Evolutionary conservation across 805 yeast genomes (phyloP), one percentile per base, ranked within the genome.

Genomic region (Diddensiella caesifluorescens): DNA sequence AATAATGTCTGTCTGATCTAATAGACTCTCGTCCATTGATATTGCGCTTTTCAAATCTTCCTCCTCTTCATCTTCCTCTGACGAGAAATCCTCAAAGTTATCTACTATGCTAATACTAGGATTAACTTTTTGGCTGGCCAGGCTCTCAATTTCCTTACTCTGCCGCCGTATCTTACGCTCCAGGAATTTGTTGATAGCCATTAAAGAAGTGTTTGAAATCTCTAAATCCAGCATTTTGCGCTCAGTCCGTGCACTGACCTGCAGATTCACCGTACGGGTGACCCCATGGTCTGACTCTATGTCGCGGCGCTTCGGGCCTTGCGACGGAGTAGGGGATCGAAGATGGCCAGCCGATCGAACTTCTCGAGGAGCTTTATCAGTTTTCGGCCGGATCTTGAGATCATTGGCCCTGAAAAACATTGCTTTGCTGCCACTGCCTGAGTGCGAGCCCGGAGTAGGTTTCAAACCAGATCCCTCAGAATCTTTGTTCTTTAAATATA

Each of bases 211-310:
- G 44, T 58, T 58, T 13, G 61, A 49, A n/a, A 58, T 54, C 33
- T 58, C 61, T 22, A 58, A 41, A 35, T 58, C 62, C 40, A 50
- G 36, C n/a, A 58, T 48, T 38, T 53, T 57, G 4, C 62, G 43
- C 22, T 53, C 48, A 2, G 47, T 27, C 26, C 52, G 31, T 13
- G 32, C 32, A n/a, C 15, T 7, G 16, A n/a, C n/a, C n/a, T n/a
- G n/a, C n/a, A n/a, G n/a, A n/a, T n/a, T n/a, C n/a, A n/a, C n/a
- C n/a, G n/a, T n/a, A n/a, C n/a, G n/a, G n/a, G n/a, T n/a, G n/a
- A n/a, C n/a, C n/a, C n/a, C n/a, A n/a, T n/a, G n/a, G n/a, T n/a
- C n/a, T n/a, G n/a, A n/a, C n/a, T n/a, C n/a, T n/a, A n/a, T n/a
- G n/a, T n/a, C n/a, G n/a, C n/a, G n/a, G n/a, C n/a, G n/a, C n/a